These are phyloP conservation scores for Aspergillus niger DNA, from an alignment of 2,329 filamentous ascomycete genomes.

Conservation along the genomic window DNA sequence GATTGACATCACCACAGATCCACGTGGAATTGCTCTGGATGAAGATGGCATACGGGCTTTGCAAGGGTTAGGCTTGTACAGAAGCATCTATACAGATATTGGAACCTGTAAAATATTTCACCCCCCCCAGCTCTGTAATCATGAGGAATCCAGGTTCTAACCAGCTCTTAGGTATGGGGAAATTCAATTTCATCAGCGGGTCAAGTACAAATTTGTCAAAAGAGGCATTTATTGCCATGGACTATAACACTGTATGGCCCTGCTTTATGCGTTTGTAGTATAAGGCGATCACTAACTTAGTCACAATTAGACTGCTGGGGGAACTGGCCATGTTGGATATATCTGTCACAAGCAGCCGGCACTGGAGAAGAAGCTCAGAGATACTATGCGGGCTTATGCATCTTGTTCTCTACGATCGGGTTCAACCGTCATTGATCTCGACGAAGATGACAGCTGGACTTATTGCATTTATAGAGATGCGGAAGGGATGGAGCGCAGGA, in stretches of 20 bases:
- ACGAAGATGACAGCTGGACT: slow-evolving; percentile 17
- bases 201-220: slow-evolving; percentile 20
- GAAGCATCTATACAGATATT: slow-evolving; percentile 29
- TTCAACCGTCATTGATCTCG: slow-evolving; percentile 19
- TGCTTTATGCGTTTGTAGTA: neutral
- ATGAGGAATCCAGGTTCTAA: neutral
- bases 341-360: slow-evolving; percentile 35
- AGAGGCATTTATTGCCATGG: slow-evolving; percentile 27
- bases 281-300: slow-evolving; percentile 15
- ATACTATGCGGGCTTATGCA: slow-evolving; percentile 10
- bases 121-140: neutral
- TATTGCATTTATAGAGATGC: slow-evolving; percentile 25
- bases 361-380: slow-evolving; percentile 29
- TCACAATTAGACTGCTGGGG: slow-evolving; percentile 21
- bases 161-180: slow-evolving; percentile 19
- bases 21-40: slow-evolving; percentile 36
- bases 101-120: slow-evolving; percentile 26
- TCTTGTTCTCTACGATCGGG: slow-evolving; percentile 21
- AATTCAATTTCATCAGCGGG: slow-evolving; percentile 29
- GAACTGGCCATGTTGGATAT: slow-evolving; percentile 32
- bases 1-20: slow-evolving; percentile 33
- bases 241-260: slow-evolving; percentile 22
- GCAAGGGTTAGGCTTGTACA: slow-evolving; percentile 33
- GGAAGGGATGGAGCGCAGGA: slow-evolving; percentile 13
- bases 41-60: slow-evolving; percentile 36